Base-by-base conservation (phyloP, 768 basidiomycete species). In the Boletus vermiculosoides region DNA sequence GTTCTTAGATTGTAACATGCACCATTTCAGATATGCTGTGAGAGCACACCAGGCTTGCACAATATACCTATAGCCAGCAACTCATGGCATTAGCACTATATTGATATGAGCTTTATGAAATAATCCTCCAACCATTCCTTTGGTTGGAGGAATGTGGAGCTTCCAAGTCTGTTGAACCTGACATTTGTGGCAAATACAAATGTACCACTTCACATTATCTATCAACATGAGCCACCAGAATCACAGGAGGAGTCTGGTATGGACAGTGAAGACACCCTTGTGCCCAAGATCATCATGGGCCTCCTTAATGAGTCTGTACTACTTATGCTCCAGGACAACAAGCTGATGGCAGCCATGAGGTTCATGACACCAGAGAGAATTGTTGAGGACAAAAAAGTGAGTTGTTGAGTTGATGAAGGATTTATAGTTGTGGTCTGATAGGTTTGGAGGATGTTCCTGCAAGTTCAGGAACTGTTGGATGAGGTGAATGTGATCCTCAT, bases 221-320 rank as follows among this genome's bases (percentile, higher is more conserved):
- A 15, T 10, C 1, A 59, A 9, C 15, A 50, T 18, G 0, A 22
- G 57, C 57, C 57, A 59, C 55, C 55, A 59, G 13, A 59, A 59
- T 0, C 12, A 0, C 0, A 51, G 10, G 0, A 59, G 20, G 3
- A 0, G 18, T n/a, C 0, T 1, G n/a, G 15, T 28, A 3, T 5
- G 5, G 11, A 51, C 30, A 0, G 30, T 16, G 8, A 13, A 56
- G 4, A 59, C 22, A 16, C 58, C 58, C 8, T 59, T 59, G 23
- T 59, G 55, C 0, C 54, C 9, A 1, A 56, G 42, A 13, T 30
- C 11, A 3, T 57, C 12, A 0, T 59, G 55, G 0, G 22, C 30
- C 8, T 44, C 20, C 10, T n/a, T 34, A 0, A 58, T 52, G 0
- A 52, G 25, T 13, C 20, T 0, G 5, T 41, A 41, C 0, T 9